Evolutionary conservation across 495 filamentous ascomycete species (phyloP).

Genomic region (Penicillium parvum): DNA sequence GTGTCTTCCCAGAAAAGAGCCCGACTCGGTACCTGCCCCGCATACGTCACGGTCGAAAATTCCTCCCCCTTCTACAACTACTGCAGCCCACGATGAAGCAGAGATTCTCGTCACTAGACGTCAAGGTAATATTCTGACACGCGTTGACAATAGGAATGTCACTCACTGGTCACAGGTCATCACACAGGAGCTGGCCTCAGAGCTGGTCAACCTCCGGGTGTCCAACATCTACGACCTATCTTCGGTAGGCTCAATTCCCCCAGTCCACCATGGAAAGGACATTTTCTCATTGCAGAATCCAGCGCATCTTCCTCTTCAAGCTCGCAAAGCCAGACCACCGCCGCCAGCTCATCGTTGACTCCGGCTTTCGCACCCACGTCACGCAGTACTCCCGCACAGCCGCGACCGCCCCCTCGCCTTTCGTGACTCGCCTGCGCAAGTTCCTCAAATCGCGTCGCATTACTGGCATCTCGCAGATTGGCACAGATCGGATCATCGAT

Average conservation of each 20-base stretch:
- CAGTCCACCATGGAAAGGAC: background rate
- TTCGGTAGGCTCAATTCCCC: conserved; percentile 47
- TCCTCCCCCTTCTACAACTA: conserved; percentile 23
- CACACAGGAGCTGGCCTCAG: conserved; percentile 78
- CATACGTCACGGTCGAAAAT: conserved; percentile 47
- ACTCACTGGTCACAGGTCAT: conserved; percentile 60
- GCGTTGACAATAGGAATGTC: background rate
- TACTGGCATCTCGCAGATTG: conserved; percentile 76
- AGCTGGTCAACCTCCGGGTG: conserved; percentile 71
- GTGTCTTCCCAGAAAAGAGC: conserved; percentile 12
- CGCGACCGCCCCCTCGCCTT: conserved; percentile 73
- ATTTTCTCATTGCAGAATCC: background rate
- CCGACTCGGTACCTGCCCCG: conserved; percentile 35
- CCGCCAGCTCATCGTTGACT: conserved; percentile 87
- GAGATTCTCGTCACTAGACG: conserved; percentile 89
- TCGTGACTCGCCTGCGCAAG: conserved; percentile 81
- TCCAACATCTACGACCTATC: conserved; percentile 95
- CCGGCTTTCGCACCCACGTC: conserved; percentile 92
- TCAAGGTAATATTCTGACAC: conserved; percentile 54
- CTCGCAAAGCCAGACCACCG: conserved; percentile 78
- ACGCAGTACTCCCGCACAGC: conserved; percentile 84
- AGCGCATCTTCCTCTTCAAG: conserved; percentile 93
- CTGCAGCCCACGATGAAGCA: conserved; percentile 78
- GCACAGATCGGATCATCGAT: conserved; percentile 90
- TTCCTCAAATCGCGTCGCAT: conserved; percentile 79